Evolutionary conservation across 805 yeast species (phyloP).

Genomic region (Lipomyces sp.): DNA sequence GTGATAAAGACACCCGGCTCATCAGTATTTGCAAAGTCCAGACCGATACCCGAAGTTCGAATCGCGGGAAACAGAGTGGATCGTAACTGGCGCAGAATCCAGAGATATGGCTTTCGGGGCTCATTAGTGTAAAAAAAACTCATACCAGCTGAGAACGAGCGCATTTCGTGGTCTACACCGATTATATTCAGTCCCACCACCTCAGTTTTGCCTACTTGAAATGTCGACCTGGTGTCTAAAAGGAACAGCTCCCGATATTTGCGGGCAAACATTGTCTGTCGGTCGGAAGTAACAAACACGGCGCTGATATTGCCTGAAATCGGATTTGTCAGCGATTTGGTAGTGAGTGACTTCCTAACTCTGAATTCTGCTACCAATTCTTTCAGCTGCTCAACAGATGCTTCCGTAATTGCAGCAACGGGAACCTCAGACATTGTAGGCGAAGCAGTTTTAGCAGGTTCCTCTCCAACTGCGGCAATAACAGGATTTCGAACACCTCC

Average conservation of each 20-base stretch:
- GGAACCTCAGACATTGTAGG: neutral
- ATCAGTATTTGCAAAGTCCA: neutral
- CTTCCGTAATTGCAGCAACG: neutral
- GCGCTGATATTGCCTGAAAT: neutral
- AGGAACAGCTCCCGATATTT: slow-evolving; percentile 3
- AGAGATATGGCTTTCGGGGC: slow-evolving; percentile 2
- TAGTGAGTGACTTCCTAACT: neutral
- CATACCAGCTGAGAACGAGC: slow-evolving; percentile 1
- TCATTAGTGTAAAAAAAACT: neutral
- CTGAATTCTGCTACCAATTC: neutral
- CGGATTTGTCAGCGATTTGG: neutral
- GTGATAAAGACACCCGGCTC: slow-evolving; percentile 4
- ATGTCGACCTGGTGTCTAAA: neutral
- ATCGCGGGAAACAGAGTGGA: neutral
- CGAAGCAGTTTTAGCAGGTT: neutral
- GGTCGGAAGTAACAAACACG: neutral
- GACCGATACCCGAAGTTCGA: neutral
- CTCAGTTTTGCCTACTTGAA: neutral
- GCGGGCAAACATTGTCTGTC: neutral
- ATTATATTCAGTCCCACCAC: slow-evolving; percentile 1
- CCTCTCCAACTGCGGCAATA: neutral
- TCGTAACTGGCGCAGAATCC: slow-evolving; percentile 8
- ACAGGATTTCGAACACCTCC: neutral
- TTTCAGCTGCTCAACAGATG: neutral
- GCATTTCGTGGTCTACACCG: slow-evolving; percentile 6